These are phyloP conservation scores for Talaromyces ruber DNA, from an alignment of 495 filamentous ascomycete genomes.

Conservation along the genomic window DNA sequence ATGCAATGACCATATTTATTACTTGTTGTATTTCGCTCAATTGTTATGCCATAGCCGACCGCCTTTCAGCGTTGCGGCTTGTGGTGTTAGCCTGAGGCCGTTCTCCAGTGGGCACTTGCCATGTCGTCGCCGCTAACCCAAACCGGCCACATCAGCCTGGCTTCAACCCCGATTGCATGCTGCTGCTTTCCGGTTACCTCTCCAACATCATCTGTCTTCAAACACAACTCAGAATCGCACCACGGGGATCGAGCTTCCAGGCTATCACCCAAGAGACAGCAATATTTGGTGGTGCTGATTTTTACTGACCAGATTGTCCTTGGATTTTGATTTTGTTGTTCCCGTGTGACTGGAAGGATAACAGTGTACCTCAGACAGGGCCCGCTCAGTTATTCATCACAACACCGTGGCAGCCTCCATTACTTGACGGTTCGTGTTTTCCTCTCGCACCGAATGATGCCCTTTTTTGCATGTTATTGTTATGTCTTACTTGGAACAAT, in stretches of 20 bases:
- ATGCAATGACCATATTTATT: background rate
- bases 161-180: slow-evolving; percentile 7
- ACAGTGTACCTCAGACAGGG: background rate
- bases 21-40: background rate
- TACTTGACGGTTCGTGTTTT: slow-evolving; percentile 3
- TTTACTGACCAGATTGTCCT: background rate
- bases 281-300: slow-evolving; percentile 3
- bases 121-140: slow-evolving; percentile 6
- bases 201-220: slow-evolving; percentile 17
- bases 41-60: background rate
- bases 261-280: background rate
- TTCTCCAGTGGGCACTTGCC: background rate
- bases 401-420: slow-evolving; percentile 8
- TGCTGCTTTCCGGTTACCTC: slow-evolving; percentile 10
- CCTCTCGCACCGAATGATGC: background rate
- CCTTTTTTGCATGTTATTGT: background rate
- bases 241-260: slow-evolving; percentile 6
- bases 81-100: background rate
- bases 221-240: slow-evolving; percentile 3
- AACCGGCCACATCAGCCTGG: slow-evolving; percentile 8
- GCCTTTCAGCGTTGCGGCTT: slow-evolving; percentile 5
- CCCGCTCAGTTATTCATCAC: slow-evolving; percentile 2
- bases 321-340: background rate
- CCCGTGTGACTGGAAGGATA: background rate
- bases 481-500: background rate